A percentile compares a stretch with the other conserved stretches of the same genome.
Conservation (phyloP, 2,329 filamentous ascomycete species). For the Aspergillus sp. region DNA sequence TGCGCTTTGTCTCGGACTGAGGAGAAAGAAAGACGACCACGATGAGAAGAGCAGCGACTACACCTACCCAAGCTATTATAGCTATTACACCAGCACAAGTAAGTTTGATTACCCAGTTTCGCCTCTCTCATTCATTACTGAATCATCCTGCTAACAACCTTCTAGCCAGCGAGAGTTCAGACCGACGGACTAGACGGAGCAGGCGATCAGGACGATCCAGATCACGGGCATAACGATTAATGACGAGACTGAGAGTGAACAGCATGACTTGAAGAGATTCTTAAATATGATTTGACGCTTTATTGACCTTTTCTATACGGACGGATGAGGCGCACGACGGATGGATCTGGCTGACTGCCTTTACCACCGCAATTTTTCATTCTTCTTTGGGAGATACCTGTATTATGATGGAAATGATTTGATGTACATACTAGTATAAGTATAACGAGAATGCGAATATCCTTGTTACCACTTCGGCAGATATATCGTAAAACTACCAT, state of each 20-base stretch:
- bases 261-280: slow-evolving; percentile 4
- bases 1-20: slow-evolving; percentile 47
- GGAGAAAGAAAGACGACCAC: slow-evolving; percentile 38
- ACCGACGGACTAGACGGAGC: slow-evolving; percentile 28
- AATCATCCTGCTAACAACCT: slow-evolving; percentile 13
- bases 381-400: slow-evolving; percentile 4
- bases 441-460: slow-evolving; percentile 3
- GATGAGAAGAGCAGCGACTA: slow-evolving; percentile 43
- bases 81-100: slow-evolving; percentile 45
- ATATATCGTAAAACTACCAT: no score
- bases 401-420: slow-evolving; percentile 19
- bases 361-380: neutral
- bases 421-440: slow-evolving; percentile 22
- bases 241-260: slow-evolving; percentile 16
- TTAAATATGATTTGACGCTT: slow-evolving; percentile 2
- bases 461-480: slow-evolving; percentile 6
- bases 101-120: slow-evolving; percentile 19
- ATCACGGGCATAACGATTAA: slow-evolving; percentile 26
- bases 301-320: slow-evolving; percentile 3
- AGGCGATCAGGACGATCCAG: slow-evolving; percentile 29
- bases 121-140: neutral
- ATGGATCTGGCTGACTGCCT: slow-evolving; percentile 1
- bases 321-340: neutral
- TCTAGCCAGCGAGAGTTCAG: slow-evolving; percentile 46
- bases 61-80: slow-evolving; percentile 41